These are phyloP conservation scores for Lepidium didymum DNA, from an alignment of 345 rosid genomes.

Conservation along the genomic window DNA sequence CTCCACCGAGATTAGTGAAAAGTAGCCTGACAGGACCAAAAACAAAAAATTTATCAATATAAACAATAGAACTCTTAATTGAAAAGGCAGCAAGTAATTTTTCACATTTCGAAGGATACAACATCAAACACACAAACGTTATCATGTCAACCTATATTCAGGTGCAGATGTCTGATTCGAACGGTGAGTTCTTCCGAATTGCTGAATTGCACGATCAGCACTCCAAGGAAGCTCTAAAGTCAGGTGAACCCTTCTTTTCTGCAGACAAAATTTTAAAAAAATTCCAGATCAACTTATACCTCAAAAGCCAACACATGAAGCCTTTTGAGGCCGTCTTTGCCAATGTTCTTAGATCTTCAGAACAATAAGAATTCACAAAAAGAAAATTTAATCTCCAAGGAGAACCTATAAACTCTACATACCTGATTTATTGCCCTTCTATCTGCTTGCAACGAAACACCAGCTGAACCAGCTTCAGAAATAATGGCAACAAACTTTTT, in stretches of 20 bases:
- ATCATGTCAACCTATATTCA: slow-evolving; percentile 67
- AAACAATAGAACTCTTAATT: neutral
- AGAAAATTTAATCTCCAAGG: neutral
- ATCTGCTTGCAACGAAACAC: slow-evolving; percentile 97
- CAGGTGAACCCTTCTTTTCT: slow-evolving; percentile 96
- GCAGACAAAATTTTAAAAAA: slow-evolving; percentile 15
- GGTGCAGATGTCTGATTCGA: slow-evolving; percentile 99
- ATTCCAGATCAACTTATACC: slow-evolving; percentile 3
- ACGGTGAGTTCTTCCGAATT: slow-evolving; percentile 96
- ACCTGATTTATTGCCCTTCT: slow-evolving; percentile 94
- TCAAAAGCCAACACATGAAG: neutral
- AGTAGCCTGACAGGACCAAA: slow-evolving; percentile 50
- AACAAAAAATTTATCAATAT: slow-evolving; percentile 9
- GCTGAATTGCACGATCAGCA: slow-evolving; percentile 99
- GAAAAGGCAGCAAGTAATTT: neutral
- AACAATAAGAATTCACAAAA: neutral
- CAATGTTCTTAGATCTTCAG: neutral
- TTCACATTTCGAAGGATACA: neutral
- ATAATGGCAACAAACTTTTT: slow-evolving; percentile 88
- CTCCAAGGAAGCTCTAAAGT: slow-evolving; percentile 99
- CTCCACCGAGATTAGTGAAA: slow-evolving; percentile 95
- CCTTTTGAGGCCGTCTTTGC: neutral
- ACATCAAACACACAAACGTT: slow-evolving; percentile 15
- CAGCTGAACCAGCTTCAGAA: slow-evolving; percentile 99
- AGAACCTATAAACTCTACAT: slow-evolving; percentile 11